phyloP scores from a whole-genome alignment of 2,329 filamentous ascomycete species.

The Aspergillus sp. region DNA sequence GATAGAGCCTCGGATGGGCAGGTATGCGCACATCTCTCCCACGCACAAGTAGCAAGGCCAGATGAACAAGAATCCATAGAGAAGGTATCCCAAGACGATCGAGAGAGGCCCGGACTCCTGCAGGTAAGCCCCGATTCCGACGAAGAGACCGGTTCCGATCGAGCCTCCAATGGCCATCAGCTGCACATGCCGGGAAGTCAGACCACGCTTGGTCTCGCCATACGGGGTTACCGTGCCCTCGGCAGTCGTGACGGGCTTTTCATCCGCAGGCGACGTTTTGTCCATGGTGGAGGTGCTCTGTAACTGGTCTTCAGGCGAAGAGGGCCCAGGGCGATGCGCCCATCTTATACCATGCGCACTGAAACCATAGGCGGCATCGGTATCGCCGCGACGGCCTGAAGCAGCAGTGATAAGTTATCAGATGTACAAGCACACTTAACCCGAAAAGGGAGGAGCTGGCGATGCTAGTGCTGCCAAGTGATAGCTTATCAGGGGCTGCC shows the following conservation, averaged over 20 bases:
- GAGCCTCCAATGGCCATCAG: conserved; percentile 15
- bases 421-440: background rate
- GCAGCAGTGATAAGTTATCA: background rate
- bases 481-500: conserved; percentile 4
- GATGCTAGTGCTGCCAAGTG: conserved; percentile 13
- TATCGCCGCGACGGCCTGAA: background rate
- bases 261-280: conserved; percentile 22
- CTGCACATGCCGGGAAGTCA: conserved; percentile 15
- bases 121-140: conserved; percentile 36
- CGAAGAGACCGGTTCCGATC: conserved; percentile 31
- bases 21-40: conserved; percentile 31
- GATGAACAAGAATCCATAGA: conserved; percentile 35
- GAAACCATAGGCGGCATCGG: background rate
- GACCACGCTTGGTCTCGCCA: conserved; percentile 14
- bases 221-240: conserved; percentile 22
- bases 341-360: conserved; percentile 7
- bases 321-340: background rate
- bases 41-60: conserved; percentile 33
- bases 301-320: background rate
- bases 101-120: conserved; percentile 34
- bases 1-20: conserved; percentile 48
- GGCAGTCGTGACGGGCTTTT: conserved; percentile 12
- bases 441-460: conserved; percentile 15
- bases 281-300: conserved; percentile 19
- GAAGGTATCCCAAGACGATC: conserved; percentile 36